A percentile compares a stretch with the other conserved stretches of the same genome.
Conservation (phyloP, 2,329 filamentous ascomycete genomes). For the Talaromyces albobiverticillius region DNA sequence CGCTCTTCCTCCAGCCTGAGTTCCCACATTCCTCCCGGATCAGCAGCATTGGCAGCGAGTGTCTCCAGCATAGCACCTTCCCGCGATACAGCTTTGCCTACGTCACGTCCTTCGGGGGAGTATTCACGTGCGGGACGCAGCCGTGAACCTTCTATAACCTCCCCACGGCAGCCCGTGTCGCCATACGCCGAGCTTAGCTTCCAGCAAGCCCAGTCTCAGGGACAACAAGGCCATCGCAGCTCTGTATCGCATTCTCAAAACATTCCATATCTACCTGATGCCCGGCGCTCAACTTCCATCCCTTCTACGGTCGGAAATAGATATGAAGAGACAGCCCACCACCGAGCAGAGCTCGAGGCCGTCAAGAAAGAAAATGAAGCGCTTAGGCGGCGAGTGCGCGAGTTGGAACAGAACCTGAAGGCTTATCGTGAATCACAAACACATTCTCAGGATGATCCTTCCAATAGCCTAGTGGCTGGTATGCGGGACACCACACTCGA, state of each 20-base stretch:
- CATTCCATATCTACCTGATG: constrained; percentile 21
- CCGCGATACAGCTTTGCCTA: constrained; percentile 32
- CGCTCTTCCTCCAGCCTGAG: constrained; percentile 56
- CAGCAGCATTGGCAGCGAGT: constrained; percentile 32
- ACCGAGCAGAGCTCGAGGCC: constrained; percentile 43
- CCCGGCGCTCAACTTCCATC: constrained; percentile 27
- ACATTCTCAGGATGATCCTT: constrained; percentile 7
- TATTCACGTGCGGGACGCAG: constrained; percentile 32
- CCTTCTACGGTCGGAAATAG: constrained; percentile 24
- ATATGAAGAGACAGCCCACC: constrained; percentile 41
- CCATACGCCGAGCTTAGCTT: constrained; percentile 28
- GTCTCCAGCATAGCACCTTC: constrained; percentile 44
- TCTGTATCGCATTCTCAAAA: constrained; percentile 20
- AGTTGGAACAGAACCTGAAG: constrained; percentile 40
- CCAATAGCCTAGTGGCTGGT: constrained; percentile 15
- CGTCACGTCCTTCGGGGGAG: constrained; percentile 28
- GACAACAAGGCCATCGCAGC: constrained; percentile 18
- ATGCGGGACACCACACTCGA: constrained; percentile 17
- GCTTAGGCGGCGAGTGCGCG: constrained; percentile 42
- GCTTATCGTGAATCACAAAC: constrained; percentile 24
- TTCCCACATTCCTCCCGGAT: constrained; percentile 38
- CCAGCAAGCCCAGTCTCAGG: constrained; percentile 21
- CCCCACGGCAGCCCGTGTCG: constrained; percentile 35
- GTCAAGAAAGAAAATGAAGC: constrained; percentile 47
- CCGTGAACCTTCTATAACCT: constrained; percentile 42